Percentiles rank a stretch among this genome's conserved stretches.
Evolutionary conservation across 2,329 filamentous ascomycete species (phyloP).

Genomic region (Colletotrichum filicis): DNA sequence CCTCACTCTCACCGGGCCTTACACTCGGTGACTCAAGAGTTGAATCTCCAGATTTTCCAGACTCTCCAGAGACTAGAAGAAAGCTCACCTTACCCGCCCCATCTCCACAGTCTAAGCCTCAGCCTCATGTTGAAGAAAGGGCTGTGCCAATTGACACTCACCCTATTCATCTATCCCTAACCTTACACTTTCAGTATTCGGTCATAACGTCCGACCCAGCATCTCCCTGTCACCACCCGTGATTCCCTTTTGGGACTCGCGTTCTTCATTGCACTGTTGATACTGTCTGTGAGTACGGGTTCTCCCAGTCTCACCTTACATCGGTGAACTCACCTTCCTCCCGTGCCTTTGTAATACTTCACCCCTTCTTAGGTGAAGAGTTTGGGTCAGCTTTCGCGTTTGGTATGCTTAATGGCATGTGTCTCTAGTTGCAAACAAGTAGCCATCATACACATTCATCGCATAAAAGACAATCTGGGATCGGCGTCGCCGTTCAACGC

Average conservation of each 20-base stretch:
- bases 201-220: background rate
- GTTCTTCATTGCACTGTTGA: background rate
- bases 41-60: background rate
- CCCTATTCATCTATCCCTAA: background rate
- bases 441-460: background rate
- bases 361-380: background rate
- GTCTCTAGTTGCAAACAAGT: background rate
- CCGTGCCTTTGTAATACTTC: background rate
- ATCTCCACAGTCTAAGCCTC: background rate
- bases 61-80: background rate
- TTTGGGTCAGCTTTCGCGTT: background rate
- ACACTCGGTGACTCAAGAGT: background rate
- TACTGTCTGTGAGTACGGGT: background rate
- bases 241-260: background rate
- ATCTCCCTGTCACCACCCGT: background rate
- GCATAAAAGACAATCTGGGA: background rate
- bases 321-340: too few species aligned
- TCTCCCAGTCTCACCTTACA: too few species aligned
- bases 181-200: background rate
- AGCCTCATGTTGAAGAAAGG: conserved; percentile 4
- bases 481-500: background rate
- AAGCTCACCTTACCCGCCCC: background rate
- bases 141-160: background rate
- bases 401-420: background rate
- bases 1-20: background rate